These are phyloP conservation scores for Tylopilus balloui DNA, from an alignment of 768 basidiomycete species.

Conservation along the genomic window DNA sequence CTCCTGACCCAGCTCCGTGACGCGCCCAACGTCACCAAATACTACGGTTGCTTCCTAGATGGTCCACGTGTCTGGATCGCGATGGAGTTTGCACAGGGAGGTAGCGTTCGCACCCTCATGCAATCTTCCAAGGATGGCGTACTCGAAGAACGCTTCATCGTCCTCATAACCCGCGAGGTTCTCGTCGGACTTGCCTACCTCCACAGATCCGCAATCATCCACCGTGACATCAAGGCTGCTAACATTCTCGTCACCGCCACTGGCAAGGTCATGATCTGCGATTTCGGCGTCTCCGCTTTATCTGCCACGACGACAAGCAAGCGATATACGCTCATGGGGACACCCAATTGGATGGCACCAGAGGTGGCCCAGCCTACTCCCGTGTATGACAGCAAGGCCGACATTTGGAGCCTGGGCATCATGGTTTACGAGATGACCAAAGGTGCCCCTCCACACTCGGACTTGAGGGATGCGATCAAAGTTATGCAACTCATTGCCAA, in stretches of 20 bases:
- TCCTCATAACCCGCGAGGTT: slow-evolving; percentile 85
- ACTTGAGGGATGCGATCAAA: slow-evolving; percentile 73
- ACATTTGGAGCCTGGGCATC: slow-evolving; percentile 97
- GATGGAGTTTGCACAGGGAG: slow-evolving; percentile 97
- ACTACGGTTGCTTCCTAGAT: slow-evolving; percentile 94
- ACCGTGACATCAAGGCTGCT: slow-evolving; percentile 96
- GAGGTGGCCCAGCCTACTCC: slow-evolving; percentile 88
- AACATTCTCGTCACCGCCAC: slow-evolving; percentile 88
- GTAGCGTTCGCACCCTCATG: slow-evolving; percentile 90
- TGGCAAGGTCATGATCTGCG: slow-evolving; percentile 92
- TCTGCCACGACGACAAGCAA: slow-evolving; percentile 82
- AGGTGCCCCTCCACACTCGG: slow-evolving; percentile 91
- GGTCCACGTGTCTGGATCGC: slow-evolving; percentile 98
- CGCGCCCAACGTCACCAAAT: slow-evolving; percentile 87
- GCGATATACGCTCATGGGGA: slow-evolving; percentile 93
- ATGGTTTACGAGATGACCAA: slow-evolving; percentile 95
- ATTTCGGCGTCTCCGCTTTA: slow-evolving; percentile 96
- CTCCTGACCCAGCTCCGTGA: slow-evolving; percentile 86
- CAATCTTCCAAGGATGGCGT: slow-evolving; percentile 72
- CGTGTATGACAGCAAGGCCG: slow-evolving; percentile 95
- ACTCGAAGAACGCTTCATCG: slow-evolving; percentile 87
- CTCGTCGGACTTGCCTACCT: slow-evolving; percentile 84
- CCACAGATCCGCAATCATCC: slow-evolving; percentile 92
- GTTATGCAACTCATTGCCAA: slow-evolving; percentile 89
- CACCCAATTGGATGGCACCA: slow-evolving; percentile 99